phyloP scores from a whole-genome alignment of 139 green algal species.

The Eudorina sp. region DNA sequence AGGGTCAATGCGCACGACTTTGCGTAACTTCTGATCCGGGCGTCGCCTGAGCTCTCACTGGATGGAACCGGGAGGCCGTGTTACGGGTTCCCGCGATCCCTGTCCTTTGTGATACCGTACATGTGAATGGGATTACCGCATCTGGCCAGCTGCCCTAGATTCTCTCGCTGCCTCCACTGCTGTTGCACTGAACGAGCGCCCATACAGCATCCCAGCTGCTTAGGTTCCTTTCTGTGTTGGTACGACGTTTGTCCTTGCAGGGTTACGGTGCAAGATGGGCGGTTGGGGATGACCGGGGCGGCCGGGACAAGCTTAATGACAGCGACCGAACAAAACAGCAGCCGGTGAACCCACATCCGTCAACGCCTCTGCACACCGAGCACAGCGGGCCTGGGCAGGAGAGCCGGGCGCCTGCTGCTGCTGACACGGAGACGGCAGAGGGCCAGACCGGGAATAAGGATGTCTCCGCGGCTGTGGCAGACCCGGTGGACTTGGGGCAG shows the following conservation, averaged over 20 bases:
- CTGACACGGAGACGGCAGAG: background rate
- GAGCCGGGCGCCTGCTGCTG: background rate
- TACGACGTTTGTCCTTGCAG: background rate
- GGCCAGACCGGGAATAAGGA: background rate
- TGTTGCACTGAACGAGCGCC: background rate
- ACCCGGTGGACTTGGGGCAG: background rate
- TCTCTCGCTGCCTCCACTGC: background rate
- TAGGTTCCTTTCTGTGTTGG: background rate
- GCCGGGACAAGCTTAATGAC: background rate
- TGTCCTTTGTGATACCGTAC: background rate
- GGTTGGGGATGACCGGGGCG: background rate
- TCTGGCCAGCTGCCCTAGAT: background rate
- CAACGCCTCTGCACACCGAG: background rate
- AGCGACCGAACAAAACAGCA: background rate
- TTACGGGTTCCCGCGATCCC: background rate
- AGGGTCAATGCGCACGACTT: too few species aligned
- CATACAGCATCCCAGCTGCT: background rate
- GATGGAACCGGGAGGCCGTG: background rate
- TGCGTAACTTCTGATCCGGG: background rate
- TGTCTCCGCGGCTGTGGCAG: background rate
- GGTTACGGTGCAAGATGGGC: constrained; percentile 38
- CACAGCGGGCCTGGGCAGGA: background rate
- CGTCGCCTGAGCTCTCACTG: background rate
- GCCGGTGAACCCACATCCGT: background rate
- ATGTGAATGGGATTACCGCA: too few species aligned